Percentiles rank a stretch among this genome's conserved stretches.
phyloP scores from a whole-genome alignment of 441 rosid species.

The Geranium incanum region DNA sequence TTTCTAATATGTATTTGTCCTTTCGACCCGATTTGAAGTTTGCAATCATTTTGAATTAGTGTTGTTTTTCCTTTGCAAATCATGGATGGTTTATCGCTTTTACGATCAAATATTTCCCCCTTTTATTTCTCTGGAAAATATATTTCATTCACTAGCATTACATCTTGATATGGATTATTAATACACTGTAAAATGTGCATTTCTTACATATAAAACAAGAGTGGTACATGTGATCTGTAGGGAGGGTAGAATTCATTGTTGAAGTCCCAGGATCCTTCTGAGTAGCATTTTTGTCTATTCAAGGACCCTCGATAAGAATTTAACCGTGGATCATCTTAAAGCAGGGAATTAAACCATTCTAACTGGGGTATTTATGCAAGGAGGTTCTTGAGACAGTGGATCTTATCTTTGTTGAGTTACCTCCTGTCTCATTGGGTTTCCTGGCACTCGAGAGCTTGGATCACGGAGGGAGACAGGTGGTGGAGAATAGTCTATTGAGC shows the following conservation, averaged over 20 bases:
- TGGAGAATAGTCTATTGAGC: conserved; percentile 29
- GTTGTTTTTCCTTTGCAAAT: neutral
- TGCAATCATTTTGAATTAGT: neutral
- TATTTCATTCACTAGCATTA: conserved; percentile 10
- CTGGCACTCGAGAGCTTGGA: conserved; percentile 39
- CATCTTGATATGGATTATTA: conserved; percentile 13
- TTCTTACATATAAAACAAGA: conserved; percentile 18
- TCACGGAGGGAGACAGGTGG: conserved; percentile 29
- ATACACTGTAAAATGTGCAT: conserved; percentile 20
- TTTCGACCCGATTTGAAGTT: neutral
- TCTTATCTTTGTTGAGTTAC: conserved; percentile 31
- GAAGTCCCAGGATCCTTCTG: conserved; percentile 30
- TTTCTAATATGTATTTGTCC: neutral
- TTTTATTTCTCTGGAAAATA: conserved; percentile 5
- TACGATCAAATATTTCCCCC: neutral
- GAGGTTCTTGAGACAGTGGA: conserved; percentile 50
- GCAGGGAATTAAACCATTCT: conserved; percentile 51
- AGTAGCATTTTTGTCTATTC: conserved; percentile 28
- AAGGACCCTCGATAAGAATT: conserved; percentile 31
- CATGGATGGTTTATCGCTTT: neutral
- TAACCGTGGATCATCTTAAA: conserved; percentile 46
- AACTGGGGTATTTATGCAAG: conserved; percentile 40
- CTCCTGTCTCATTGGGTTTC: conserved; percentile 44
- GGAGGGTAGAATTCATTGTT: conserved; percentile 24
- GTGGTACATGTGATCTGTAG: conserved; percentile 26